Base-by-base conservation (phyloP, 2,329 filamentous ascomycete species). In the Colletotrichum euphorbiae region DNA sequence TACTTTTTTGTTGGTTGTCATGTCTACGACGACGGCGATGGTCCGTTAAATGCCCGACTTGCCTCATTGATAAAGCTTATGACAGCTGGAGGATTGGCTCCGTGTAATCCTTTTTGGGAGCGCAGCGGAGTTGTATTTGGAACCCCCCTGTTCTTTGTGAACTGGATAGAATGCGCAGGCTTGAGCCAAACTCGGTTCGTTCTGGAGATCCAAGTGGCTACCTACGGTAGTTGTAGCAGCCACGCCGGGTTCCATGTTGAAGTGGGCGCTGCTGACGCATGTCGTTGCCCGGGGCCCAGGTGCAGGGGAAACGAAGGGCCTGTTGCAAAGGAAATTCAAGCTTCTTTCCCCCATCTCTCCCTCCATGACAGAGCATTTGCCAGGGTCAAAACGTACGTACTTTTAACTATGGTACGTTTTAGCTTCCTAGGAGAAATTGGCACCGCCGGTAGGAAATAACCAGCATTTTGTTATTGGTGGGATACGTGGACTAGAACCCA, bases 221-320 rank as follows among this genome's bases (percentile, higher is more conserved):
- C n/a, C n/a, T n/a, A n/a, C n/a, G n/a, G n/a, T n/a, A n/a, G n/a
- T 59, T 38, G 56, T 17, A 48, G 36, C 19, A 56, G 36, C 52
- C 52, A 48, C 52, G 52, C 19, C 31, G 43, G 56, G 43, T 21
- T 45, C 46, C 13, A 42, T 50, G 46, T 51, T 36, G 17, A 52
- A 61, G 58, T 52, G 58, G 58, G 46, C 36, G 58, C 46, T 51
- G 58, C 58, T 52, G 45, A 61, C 46, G 58, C 58, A 61, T 42
- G 46, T 33, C 17, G 56, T 48, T 21, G 55, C 24, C 24, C 24
- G 5, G 24, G 24, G 24, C 55, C 36, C n/a, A 36, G 36, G 36
- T 56, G 8, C 58, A 45, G 36, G 52, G 12, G 3, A 9, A 55
- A 57, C 46, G 52, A 48, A 24, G 24, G 24, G 24, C 24, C 24